Percentiles rank a stretch among this genome's conserved stretches.
Conservation (phyloP, 345 rosid genomes). For the Physaria fendleri region DNA sequence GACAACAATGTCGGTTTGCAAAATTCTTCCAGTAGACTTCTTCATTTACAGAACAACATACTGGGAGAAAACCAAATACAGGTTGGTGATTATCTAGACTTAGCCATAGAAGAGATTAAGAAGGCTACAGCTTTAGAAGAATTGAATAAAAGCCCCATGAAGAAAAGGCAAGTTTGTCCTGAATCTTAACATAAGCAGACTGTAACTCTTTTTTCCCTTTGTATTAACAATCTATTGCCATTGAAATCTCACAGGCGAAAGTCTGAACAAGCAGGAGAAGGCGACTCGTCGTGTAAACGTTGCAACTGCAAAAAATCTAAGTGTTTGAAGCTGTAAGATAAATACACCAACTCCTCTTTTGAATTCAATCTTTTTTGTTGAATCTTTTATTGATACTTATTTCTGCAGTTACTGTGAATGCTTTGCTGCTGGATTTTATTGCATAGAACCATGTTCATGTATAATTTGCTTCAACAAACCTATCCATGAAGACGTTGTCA, state of each 20-base stretch:
- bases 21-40: not conserved
- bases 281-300: constrained; percentile 65
- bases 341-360: not conserved
- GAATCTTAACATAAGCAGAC: not conserved
- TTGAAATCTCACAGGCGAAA: constrained; percentile 42
- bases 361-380: constrained; percentile 14
- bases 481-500: constrained; percentile 70
- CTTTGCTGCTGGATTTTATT: constrained; percentile 94
- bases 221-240: not conserved
- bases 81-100: no score
- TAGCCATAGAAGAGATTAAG: not conserved
- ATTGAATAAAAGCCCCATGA: constrained; percentile 52
- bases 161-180: constrained; percentile 52
- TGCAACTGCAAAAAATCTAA: constrained; percentile 90
- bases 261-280: constrained; percentile 53
- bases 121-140: constrained; percentile 28
- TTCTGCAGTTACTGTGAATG: constrained; percentile 53
- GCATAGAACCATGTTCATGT: constrained; percentile 83
- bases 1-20: constrained; percentile 32
- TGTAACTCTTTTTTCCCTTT: not conserved
- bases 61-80: constrained; percentile 36
- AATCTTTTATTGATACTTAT: constrained; percentile 3
- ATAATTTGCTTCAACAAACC: constrained; percentile 86
- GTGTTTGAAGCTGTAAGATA: constrained; percentile 92
- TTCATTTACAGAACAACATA: constrained; percentile 19